Base-by-base conservation (phyloP, 129 eudicot species). In the Pseudognaphalium luteoalbum region DNA sequence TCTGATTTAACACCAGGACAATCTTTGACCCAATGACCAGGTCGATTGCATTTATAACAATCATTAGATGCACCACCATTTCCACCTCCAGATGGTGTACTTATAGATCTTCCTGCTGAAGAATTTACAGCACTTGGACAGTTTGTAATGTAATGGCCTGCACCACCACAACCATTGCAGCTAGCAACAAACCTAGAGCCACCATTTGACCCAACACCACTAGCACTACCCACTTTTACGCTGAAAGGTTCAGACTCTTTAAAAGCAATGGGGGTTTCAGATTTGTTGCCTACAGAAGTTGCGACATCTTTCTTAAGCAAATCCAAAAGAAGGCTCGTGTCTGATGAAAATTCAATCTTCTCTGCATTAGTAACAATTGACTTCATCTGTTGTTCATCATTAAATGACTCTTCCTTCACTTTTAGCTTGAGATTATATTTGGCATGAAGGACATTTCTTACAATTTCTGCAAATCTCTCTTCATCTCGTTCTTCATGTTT, bases 401-500 rank as follows among this genome's bases (percentile, higher is more conserved):
- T 87, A 57, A 57, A 95, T 1, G 76, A 84, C 89, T 91, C 97
- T 77, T 89, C 99, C 89, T 95, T 91, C 81, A 95, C 92, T 72
- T 88, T 91, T 85, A 95, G 79, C 84, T 87, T 91, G 66, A 95
- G 86, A 42, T 80, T 20, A 66, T 65, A 87, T 66, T 84, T 87
- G 6, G 51, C 71, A 61, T 72, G 76, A 9, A 83, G 82, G 4
- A 68, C 85, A 68, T 75, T 82, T 22, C 89, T 85, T 29, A 87
- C 33, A 8, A 75, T 71, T 74, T 87, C 95, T 42, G 78, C 35
- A 69, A 91, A 86, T 79, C 51, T 83, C 30, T 89, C 96, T 14
- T 89, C 98, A 20, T 94, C 95, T 50, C 84, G 92, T 57, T 85
- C 89, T 72, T 88, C 97, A 14, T 85, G 32, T 72, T 89, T 91